Percentiles rank a stretch among this genome's conserved stretches.
These are phyloP conservation scores for Aspergillus sp. DNA, from an alignment of 2,329 filamentous ascomycete genomes.

Conservation along the genomic window DNA sequence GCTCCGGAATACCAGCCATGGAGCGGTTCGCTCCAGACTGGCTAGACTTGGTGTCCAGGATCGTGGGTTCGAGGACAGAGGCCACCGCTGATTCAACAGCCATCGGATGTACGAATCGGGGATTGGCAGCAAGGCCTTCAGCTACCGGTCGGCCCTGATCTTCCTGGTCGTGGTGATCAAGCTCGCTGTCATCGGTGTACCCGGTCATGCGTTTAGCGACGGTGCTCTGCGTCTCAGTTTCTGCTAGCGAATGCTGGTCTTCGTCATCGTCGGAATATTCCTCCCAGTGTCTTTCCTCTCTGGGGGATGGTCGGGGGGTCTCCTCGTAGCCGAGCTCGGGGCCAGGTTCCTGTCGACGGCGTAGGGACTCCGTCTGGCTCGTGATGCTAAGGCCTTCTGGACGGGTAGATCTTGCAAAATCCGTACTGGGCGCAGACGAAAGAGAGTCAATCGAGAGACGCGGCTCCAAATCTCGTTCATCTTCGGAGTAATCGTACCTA, in stretches of 20 bases:
- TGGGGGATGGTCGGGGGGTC: conserved; percentile 28
- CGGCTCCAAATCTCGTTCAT: conserved; percentile 56
- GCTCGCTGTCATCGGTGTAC: conserved; percentile 59
- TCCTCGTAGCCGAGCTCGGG: conserved; percentile 43
- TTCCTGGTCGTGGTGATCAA: conserved; percentile 58
- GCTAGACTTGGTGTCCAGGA: conserved; percentile 64
- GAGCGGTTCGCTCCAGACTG: conserved; percentile 50
- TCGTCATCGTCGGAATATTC: conserved; percentile 31
- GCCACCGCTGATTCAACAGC: conserved; percentile 88
- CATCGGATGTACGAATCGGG: conserved; percentile 71
- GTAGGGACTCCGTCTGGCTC: conserved; percentile 52
- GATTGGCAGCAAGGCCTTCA: conserved; percentile 69
- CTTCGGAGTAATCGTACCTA: conserved; percentile 58
- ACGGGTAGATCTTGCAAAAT: conserved; percentile 57
- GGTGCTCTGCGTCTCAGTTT: conserved; percentile 47
- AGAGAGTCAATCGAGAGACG: conserved; percentile 59
- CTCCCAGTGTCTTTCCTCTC: conserved; percentile 23
- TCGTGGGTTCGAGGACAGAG: conserved; percentile 82
- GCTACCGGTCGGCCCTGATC: conserved; percentile 70
- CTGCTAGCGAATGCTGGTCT: conserved; percentile 54
- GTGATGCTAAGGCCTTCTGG: conserved; percentile 57
- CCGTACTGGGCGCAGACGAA: conserved; percentile 60
- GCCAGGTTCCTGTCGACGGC: conserved; percentile 40
- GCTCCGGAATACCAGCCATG: conserved; percentile 44
- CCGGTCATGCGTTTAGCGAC: conserved; percentile 55